Conservation (phyloP, 2,329 filamentous ascomycete genomes). For the Trichoderma sp. region DNA sequence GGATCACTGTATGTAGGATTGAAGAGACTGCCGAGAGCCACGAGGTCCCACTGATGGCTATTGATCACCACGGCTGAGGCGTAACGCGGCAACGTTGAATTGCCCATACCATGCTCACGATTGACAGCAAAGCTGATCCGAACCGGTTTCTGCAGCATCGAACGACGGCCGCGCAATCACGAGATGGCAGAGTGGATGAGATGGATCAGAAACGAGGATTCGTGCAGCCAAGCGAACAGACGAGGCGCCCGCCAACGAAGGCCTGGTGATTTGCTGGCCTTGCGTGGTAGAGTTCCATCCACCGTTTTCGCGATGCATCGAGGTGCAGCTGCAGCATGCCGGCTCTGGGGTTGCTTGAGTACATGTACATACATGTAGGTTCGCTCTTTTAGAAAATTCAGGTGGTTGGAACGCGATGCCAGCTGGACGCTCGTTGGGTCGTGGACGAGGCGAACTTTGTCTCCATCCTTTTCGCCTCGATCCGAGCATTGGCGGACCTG, state of each 20-base stretch:
- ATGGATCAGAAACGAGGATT: background rate
- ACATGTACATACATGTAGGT: background rate
- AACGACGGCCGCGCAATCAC: conserved; percentile 11
- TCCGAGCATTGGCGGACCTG: background rate
- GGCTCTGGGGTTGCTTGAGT: background rate
- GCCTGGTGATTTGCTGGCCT: conserved; percentile 5
- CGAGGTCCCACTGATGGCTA: background rate
- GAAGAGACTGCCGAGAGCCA: background rate
- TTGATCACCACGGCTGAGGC: background rate
- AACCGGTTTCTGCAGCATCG: conserved; percentile 16
- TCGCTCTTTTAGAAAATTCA: background rate
- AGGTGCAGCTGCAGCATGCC: background rate
- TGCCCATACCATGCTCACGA: background rate
- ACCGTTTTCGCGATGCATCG: background rate
- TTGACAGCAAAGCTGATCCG: background rate
- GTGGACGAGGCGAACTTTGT: background rate
- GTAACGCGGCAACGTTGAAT: background rate
- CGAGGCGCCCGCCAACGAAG: conserved; percentile 16
- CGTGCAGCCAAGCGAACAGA: conserved; percentile 3
- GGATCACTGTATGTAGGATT: background rate
- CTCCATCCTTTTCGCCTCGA: background rate
- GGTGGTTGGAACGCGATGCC: background rate
- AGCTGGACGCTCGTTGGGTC: background rate
- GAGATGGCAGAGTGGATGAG: background rate
- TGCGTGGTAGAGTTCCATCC: conserved; percentile 11